These are phyloP conservation scores for Puccinia sorghi DNA, from an alignment of 1,284 basidiomycete species.

Conservation along the genomic window DNA sequence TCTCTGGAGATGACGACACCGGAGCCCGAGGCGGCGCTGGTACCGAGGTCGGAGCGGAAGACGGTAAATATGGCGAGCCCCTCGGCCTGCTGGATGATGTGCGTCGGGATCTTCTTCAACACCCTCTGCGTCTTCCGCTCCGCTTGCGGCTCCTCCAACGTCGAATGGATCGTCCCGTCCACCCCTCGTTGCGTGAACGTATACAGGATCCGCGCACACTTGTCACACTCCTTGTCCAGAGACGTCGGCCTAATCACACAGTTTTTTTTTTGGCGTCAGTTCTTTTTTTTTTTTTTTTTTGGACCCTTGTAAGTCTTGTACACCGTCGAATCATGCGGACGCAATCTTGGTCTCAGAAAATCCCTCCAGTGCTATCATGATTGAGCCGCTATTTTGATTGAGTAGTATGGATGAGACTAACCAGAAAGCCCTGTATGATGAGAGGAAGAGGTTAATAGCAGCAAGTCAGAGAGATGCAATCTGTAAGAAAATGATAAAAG, in stretches of 20 bases:
- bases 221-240: slow-evolving; percentile 51
- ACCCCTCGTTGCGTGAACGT: slow-evolving; percentile 49
- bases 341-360: background rate
- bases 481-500: background rate
- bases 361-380: too few relatives aligned
- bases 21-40: slow-evolving; percentile 15
- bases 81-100: slow-evolving; percentile 43
- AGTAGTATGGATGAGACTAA: background rate
- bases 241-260: slow-evolving; percentile 46
- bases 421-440: slow-evolving; percentile 7
- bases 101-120: slow-evolving; percentile 56
- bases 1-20: slow-evolving; percentile 51
- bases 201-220: slow-evolving; percentile 52
- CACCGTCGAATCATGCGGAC: background rate
- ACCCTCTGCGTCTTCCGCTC: slow-evolving; percentile 57
- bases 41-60: slow-evolving; percentile 49
- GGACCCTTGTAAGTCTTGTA: background rate
- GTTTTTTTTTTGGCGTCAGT: background rate
- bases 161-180: slow-evolving; percentile 14
- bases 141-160: slow-evolving; percentile 46
- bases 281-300: background rate
- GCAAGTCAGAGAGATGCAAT: background rate
- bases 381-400: too few relatives aligned
- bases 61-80: slow-evolving; percentile 57
- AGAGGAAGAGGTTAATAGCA: background rate